Conservation (phyloP, 106 monocot species). For the Allium sativum region DNA sequence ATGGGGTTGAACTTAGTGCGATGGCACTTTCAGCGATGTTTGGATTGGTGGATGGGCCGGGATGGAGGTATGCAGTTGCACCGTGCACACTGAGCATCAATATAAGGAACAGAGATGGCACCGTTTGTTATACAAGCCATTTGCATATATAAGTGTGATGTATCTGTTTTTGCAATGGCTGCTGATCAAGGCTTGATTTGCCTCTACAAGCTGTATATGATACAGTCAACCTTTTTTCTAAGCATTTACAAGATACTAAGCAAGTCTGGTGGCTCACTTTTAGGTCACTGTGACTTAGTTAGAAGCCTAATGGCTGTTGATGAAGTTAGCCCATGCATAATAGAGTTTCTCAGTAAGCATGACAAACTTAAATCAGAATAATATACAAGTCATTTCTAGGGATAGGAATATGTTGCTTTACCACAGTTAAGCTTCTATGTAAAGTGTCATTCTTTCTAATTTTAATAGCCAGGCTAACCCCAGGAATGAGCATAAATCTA, state of each 20-base stretch:
- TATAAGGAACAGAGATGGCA: slow-evolving; percentile 51
- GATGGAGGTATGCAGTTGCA: too few species aligned
- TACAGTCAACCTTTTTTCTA: slow-evolving; percentile 75
- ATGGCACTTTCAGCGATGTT: too few species aligned
- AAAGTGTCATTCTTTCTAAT: too few species aligned
- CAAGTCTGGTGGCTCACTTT: slow-evolving; percentile 65
- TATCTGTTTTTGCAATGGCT: slow-evolving; percentile 76
- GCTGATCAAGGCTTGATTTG: slow-evolving; percentile 89
- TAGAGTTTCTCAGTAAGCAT: slow-evolving; percentile 48
- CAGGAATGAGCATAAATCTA: too few species aligned
- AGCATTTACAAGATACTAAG: slow-evolving; percentile 59
- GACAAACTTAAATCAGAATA: slow-evolving; percentile 12
- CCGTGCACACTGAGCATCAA: too few species aligned
- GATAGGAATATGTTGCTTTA: background rate
- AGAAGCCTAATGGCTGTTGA: slow-evolving; percentile 55
- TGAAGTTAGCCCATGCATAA: slow-evolving; percentile 63
- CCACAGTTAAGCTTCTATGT: too few species aligned
- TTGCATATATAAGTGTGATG: slow-evolving; percentile 45
- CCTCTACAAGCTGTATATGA: slow-evolving; percentile 90
- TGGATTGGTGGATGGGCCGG: too few species aligned
- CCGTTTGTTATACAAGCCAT: slow-evolving; percentile 66
- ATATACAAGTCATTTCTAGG: background rate
- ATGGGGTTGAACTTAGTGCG: too few species aligned
- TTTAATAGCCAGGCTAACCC: too few species aligned
- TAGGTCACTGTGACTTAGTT: slow-evolving; percentile 93